Evolutionary conservation across 306 rosid species (phyloP), one percentile per base, ranked within the genome.

Genomic region (Corylus heterophylla): DNA sequence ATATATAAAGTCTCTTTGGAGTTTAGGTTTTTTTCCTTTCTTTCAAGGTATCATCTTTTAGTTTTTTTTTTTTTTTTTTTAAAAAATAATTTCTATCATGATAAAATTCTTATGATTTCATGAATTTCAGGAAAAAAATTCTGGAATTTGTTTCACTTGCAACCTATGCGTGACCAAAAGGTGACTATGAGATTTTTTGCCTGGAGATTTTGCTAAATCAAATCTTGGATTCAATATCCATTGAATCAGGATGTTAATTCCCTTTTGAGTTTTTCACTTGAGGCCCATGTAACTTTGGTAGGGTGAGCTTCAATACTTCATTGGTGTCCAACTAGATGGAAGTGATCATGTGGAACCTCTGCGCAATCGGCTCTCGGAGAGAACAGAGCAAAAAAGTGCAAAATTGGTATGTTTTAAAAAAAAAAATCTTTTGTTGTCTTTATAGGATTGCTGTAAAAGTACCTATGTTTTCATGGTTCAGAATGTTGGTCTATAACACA

Each of bases 301-400:
- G 98, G 98, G 98, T 74, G 98, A 92, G 82, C 96, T 95, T 81
- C 98, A 95, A 86, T 95, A 95, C 90, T 95, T 95, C 79, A 95
- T 95, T 84, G 98, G 98, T 25, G 98, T 92, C 45, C 98, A 92
- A 83, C 84, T 91, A 73, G 98, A 91, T 86, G 97, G 98, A 76
- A 95, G 98, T 87, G 96, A 86, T 81, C 98, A 91, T 76, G 85
- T 90, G 74, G 93, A 95, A 73, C 96, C 98, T 79, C 84, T 87
- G 52, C 58, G 76, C 69, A 89, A 87, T 77, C 88, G 90, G 50
- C 82, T 92, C 3, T 95, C 97, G 2, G 93, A 91, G 74, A 63
- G 17, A 45, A 76, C 97, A 55, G 96, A 95, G 84, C 73, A 13
- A 78, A 86, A 89, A 77, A 89, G 92, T 88, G 73, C 97, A 55